These are phyloP conservation scores for Xenosphaeropsis pyriputrescens DNA, from an alignment of 2,329 filamentous ascomycete genomes.

Conservation along the genomic window DNA sequence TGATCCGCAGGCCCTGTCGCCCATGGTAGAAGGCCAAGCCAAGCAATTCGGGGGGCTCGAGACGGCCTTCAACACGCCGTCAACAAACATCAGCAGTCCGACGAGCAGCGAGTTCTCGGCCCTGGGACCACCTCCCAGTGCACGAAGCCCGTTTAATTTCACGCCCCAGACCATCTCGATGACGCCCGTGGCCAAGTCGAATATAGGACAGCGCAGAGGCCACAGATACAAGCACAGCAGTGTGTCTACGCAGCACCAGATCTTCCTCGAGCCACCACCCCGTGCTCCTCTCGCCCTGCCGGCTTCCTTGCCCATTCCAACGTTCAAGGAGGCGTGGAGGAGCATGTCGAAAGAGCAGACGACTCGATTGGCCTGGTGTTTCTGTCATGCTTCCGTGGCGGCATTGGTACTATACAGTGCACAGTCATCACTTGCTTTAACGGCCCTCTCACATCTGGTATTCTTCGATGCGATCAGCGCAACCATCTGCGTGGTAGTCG, in stretches of 20 bases:
- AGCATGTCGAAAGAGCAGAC: slow-evolving; percentile 87
- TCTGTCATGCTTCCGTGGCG: slow-evolving; percentile 74
- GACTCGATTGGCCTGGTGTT: slow-evolving; percentile 72
- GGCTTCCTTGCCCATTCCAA: slow-evolving; percentile 83
- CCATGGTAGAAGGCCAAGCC: slow-evolving; percentile 20
- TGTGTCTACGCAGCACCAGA: slow-evolving; percentile 76
- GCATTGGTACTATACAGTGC: slow-evolving; percentile 76
- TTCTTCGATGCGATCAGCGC: slow-evolving; percentile 93
- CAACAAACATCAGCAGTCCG: slow-evolving; percentile 8
- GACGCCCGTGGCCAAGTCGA: slow-evolving; percentile 59
- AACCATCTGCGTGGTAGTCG: slow-evolving; percentile 79
- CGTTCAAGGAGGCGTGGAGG: slow-evolving; percentile 70
- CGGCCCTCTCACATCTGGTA: slow-evolving; percentile 80
- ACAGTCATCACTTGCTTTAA: slow-evolving; percentile 77
- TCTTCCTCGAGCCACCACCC: slow-evolving; percentile 83
- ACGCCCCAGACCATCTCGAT: slow-evolving; percentile 68
- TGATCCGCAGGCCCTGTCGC: slow-evolving; percentile 30
- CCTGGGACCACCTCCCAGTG: slow-evolving; percentile 13
- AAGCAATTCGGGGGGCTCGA: slow-evolving; percentile 18
- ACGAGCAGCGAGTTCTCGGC: slow-evolving; percentile 17
- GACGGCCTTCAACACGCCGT: slow-evolving; percentile 12
- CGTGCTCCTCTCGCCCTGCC: slow-evolving; percentile 79
- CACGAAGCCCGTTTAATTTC: slow-evolving; percentile 80
- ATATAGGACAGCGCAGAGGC: slow-evolving; percentile 79
- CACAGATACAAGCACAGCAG: slow-evolving; percentile 98